Conservation (phyloP, 129 eudicot genomes). For the Apium graveolens region DNA sequence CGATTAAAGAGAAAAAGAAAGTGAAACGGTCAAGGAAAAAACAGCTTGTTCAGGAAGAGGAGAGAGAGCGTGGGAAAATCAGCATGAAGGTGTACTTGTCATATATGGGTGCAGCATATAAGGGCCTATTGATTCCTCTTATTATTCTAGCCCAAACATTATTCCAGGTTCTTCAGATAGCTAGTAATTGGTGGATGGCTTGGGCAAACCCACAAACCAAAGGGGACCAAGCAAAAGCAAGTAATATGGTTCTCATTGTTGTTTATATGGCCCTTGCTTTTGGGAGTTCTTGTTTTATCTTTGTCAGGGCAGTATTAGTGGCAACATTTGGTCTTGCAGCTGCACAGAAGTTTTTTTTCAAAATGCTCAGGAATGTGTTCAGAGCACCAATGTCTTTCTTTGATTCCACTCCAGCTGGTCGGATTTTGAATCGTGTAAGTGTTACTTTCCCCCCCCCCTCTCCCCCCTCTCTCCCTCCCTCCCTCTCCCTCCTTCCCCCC, state of each 20-base stretch:
- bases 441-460: no score
- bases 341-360: slow-evolving; percentile 66
- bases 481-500: no score
- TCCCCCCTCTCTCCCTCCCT: no score
- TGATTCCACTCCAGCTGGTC: slow-evolving; percentile 94
- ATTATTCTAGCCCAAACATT: slow-evolving; percentile 70
- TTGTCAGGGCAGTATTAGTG: slow-evolving; percentile 84
- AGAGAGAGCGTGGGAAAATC: slow-evolving; percentile 76
- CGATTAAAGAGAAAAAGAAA: slow-evolving; percentile 79
- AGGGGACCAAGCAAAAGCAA: slow-evolving; percentile 59
- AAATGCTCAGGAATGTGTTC: slow-evolving; percentile 68
- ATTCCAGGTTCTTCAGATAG: slow-evolving; percentile 83
- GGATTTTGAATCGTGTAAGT: slow-evolving; percentile 70
- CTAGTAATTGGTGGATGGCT: slow-evolving; percentile 99
- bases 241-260: slow-evolving; percentile 56
- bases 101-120: slow-evolving; percentile 91
- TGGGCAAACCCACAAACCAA: slow-evolving; percentile 97
- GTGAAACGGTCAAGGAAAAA: slow-evolving; percentile 67
- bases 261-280: slow-evolving; percentile 95
- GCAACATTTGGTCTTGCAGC: slow-evolving; percentile 85
- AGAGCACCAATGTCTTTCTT: slow-evolving; percentile 98
- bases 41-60: slow-evolving; percentile 95
- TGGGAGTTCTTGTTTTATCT: slow-evolving; percentile 82
- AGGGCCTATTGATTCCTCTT: slow-evolving; percentile 72
- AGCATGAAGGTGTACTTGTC: slow-evolving; percentile 87